phyloP scores from a whole-genome alignment of 495 filamentous ascomycete genomes.

The Penicillium dipodomyicola region DNA sequence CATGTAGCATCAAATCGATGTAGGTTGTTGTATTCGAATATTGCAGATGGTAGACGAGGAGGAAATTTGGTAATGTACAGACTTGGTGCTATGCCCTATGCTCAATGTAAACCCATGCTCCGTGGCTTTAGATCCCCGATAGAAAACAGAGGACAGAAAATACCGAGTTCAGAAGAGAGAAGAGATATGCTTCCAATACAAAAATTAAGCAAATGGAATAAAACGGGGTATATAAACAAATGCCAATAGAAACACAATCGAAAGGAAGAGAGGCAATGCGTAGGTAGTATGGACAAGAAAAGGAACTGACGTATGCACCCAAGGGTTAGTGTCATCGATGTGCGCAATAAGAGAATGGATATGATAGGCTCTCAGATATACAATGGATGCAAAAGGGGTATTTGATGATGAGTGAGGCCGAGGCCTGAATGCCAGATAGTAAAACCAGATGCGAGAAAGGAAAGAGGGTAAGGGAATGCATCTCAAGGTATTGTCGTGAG shows the following conservation, averaged over 20 bases:
- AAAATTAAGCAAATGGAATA: neutral
- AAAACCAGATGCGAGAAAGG: neutral
- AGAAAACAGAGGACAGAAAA: neutral
- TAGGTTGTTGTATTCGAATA: neutral
- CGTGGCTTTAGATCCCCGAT: neutral
- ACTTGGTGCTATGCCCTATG: neutral
- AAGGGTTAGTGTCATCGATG: neutral
- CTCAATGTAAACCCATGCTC: neutral
- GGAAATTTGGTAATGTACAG: neutral
- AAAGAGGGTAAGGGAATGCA: conserved; percentile 4
- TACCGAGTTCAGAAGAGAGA: neutral
- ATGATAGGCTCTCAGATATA: conserved; percentile 2
- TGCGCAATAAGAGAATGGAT: conserved; percentile 1
- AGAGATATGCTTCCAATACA: neutral
- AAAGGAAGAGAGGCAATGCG: neutral
- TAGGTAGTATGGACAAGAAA: neutral
- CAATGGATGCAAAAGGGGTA: conserved; percentile 10
- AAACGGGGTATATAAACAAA: conserved; percentile 8
- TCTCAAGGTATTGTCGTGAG: conserved; percentile 6
- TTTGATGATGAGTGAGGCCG: neutral
- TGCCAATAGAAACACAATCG: neutral
- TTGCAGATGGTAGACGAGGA: neutral
- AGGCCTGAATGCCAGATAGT: conserved; percentile 6
- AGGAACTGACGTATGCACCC: neutral
- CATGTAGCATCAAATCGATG: neutral